Evolutionary conservation across 140 eudicot genomes (phyloP).

Genomic region (Ambrosia hybrid): DNA sequence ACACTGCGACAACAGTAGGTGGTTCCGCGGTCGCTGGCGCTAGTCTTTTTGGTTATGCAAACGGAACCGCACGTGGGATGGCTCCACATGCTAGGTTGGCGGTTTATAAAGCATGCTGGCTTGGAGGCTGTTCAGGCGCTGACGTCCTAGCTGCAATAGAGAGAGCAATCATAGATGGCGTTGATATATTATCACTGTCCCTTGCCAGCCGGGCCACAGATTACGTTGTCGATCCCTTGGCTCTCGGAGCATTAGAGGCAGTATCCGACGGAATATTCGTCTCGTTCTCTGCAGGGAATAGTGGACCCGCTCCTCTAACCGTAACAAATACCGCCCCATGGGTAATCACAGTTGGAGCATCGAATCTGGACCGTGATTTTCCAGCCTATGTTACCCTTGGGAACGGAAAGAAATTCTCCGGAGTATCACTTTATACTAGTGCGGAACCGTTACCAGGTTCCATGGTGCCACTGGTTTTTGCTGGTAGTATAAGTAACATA

Average conservation of each 20-base stretch:
- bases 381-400: not conserved
- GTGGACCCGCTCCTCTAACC: conserved; percentile 22
- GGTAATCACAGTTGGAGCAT: conserved; percentile 49
- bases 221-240: conserved; percentile 19
- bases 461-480: conserved; percentile 48
- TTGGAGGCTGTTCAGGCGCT: conserved; percentile 19
- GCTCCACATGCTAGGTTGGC: conserved; percentile 33
- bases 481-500: conserved; percentile 35
- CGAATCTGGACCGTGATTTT: conserved; percentile 41
- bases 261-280: conserved; percentile 45
- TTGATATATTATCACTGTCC: conserved; percentile 42
- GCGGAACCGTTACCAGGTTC: conserved; percentile 27
- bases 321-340: conserved; percentile 42
- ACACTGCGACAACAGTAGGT: conserved; percentile 64
- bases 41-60: conserved; percentile 64
- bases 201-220: conserved; percentile 17
- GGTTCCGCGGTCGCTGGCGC: conserved; percentile 61
- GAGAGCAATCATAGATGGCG: conserved; percentile 46
- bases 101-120: conserved; percentile 22
- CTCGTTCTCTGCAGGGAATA: conserved; percentile 38
- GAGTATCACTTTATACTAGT: conserved; percentile 30
- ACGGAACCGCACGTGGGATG: conserved; percentile 57
- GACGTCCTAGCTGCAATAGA: conserved; percentile 48
- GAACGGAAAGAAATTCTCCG: conserved; percentile 29
- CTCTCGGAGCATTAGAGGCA: conserved; percentile 40